Evolutionary conservation across 78 protist species (phyloP).

Genomic region (Dictyostelium firmibasis): DNA sequence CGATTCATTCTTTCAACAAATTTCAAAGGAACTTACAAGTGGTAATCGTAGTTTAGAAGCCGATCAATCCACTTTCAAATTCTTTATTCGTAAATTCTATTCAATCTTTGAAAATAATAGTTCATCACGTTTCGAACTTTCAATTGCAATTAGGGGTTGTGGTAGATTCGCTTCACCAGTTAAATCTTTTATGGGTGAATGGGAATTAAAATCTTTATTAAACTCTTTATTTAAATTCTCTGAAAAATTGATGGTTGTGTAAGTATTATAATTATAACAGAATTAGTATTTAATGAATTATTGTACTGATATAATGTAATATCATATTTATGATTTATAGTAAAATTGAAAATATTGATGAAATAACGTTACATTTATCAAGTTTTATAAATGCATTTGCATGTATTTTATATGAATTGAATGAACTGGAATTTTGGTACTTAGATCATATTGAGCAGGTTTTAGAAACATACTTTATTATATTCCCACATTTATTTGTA

Average conservation of each 20-base stretch:
- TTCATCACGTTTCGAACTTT: constrained; percentile 17
- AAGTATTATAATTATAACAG: neutral
- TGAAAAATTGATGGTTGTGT: constrained; percentile 76
- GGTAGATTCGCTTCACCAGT: constrained; percentile 87
- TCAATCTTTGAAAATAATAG: constrained; percentile 30
- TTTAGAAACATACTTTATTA: constrained; percentile 57
- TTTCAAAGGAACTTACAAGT: constrained; percentile 36
- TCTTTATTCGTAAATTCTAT: constrained; percentile 67
- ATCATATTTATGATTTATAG: neutral
- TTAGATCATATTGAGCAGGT: constrained; percentile 41
- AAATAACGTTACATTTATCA: constrained; percentile 73
- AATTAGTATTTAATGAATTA: no score
- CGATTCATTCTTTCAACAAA: constrained; percentile 64
- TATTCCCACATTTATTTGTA: constrained; percentile 59
- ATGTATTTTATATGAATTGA: constrained; percentile 64
- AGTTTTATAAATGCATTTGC: constrained; percentile 88
- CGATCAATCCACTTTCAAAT: constrained; percentile 66
- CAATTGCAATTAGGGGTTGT: constrained; percentile 86
- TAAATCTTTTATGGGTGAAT: constrained; percentile 80
- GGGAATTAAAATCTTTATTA: constrained; percentile 75
- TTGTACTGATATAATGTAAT: neutral
- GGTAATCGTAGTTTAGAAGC: constrained; percentile 58
- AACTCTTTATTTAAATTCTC: constrained; percentile 67
- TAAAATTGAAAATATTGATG: constrained; percentile 67
- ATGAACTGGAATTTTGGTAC: constrained; percentile 58